Evolutionary conservation across 2,329 filamentous ascomycete genomes (phyloP), one percentile per base, ranked within the genome.

Genomic region (Eutypella sp.): DNA sequence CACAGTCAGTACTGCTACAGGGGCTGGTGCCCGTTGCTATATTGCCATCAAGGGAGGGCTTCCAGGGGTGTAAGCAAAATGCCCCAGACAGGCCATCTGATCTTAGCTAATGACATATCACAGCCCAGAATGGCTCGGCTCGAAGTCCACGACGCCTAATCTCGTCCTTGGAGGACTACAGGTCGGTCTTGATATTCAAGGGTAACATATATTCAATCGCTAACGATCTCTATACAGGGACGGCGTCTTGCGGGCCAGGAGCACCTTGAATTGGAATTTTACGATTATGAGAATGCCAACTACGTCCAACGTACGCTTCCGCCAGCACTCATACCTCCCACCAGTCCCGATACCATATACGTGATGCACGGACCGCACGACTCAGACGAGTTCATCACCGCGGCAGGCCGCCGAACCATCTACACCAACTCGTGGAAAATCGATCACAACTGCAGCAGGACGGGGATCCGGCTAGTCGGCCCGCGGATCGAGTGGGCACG

Each of bases 291-390:
- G 25, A 13, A 29, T 13, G 25, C 25, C 25, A 13, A 29, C 7
- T 29, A 13, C 7, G 7, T 29, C 25, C 25, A 29, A 7, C 13
- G 25, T 13, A 29, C 7, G 25, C 7, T 29, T 13, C 25, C 25
- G 7, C 25, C 7, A 29, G 7, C 25, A 29, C n/a, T 45, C 4
- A 47, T 47, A 2, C 47, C 50, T 3, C 53, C 58, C 3, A 57
- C 57, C 2, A 53, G 59, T 4, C 47, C 50, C 2, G 63, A 64
- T 62, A 57, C 46, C 0, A 57, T 71, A 10, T 53, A 58, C 23
- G 67, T 65, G 2, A 53, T 71, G 6, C 67, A 65, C 1, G 68
- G 69, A 0, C 69, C 68, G 0, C 67, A 71, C 16, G 64, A 64
- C 1, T 58, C 66, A 1, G 62, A 64, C 2, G 67, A 69, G 41